Base-by-base conservation (phyloP, 805 yeast species). In the Pichia kluyveri region DNA sequence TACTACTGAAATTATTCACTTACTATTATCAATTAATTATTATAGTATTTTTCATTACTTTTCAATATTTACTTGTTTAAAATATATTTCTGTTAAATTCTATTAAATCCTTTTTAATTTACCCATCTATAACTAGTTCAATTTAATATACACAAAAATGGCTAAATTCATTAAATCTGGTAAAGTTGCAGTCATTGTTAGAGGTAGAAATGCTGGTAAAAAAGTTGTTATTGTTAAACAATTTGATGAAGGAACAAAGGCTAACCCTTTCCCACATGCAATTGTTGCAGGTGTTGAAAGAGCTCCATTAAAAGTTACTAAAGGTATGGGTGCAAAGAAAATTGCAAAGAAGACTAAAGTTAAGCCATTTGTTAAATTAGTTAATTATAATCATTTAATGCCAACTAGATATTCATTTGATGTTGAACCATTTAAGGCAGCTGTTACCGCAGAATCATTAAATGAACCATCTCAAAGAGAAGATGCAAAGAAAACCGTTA, bases 161-260 rank as follows among this genome's bases (percentile, higher is more conserved):
- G 96, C 96, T 80, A 93, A 93, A 79, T 91, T 93, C 85, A 83
- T 93, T 79, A 93, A 91, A 82, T 86, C 98, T 75, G 97, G 97
- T 83, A 89, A 86, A 86, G 98, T 91, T 84, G 95, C 98, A 80
- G 90, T 93, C 79, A 90, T 93, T 74, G 96, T 90, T 76, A 91
- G 98, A 76, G 99, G 99, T 71, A 93, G 99, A 81, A 91, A 82
- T 87, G 99, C 99, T 73, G 99, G 99, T 82, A 91, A 90, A 86
- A 93, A 93, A 86, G 99, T 93, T 63, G 99, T 93, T 73, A 89
- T 93, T 71, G 90, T 93, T 72, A 89, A 87, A 77, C 93, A 96
- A 65, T 95, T 86, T 73, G 98, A 93, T 70, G 97, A 93, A 70
- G 99, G 99, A 72, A 80, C 98, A 79, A 93, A 93, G 80, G 72